phyloP scores from a whole-genome alignment of 192 early-diverging fungal genomes.

The Coemansia sp. region DNA sequence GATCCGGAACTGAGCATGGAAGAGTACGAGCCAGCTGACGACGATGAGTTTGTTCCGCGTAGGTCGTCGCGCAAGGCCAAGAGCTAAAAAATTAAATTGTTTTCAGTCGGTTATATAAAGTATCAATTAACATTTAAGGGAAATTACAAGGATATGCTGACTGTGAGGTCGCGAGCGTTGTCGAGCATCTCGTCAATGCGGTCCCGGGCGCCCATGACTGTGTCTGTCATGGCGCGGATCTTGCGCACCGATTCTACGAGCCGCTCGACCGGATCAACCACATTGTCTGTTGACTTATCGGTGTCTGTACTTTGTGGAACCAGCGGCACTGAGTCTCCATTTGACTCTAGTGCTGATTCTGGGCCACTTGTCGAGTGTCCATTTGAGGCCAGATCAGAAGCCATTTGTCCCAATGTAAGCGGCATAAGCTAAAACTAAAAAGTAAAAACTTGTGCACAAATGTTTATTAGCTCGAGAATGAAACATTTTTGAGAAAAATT shows the following conservation, averaged over 20 bases:
- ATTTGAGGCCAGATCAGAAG: constrained; percentile 8
- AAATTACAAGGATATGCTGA: neutral
- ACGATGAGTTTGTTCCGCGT: constrained; percentile 21
- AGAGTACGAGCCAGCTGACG: constrained; percentile 1
- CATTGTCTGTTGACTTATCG: neutral
- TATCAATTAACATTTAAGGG: neutral
- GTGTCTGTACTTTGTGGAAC: too few relatives aligned
- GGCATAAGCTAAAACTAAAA: constrained; percentile 6
- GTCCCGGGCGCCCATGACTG: constrained; percentile 48
- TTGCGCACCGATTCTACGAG: constrained; percentile 60
- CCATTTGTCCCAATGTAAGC: constrained; percentile 18
- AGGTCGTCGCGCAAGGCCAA: constrained; percentile 5
- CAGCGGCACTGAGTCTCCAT: neutral
- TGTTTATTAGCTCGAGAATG: neutral
- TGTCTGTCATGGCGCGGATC: constrained; percentile 62
- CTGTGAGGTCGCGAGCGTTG: constrained; percentile 5
- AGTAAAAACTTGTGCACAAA: neutral
- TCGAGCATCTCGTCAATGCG: constrained; percentile 35
- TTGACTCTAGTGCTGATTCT: neutral
- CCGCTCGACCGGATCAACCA: constrained; percentile 54
- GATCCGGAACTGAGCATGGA: neutral
- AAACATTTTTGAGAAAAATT: too few relatives aligned
- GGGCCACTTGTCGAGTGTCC: neutral
- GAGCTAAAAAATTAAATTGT: neutral
- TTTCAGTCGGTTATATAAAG: neutral